phyloP scores from a whole-genome alignment of 257 asterid genomes.

The Lantana camara region DNA sequence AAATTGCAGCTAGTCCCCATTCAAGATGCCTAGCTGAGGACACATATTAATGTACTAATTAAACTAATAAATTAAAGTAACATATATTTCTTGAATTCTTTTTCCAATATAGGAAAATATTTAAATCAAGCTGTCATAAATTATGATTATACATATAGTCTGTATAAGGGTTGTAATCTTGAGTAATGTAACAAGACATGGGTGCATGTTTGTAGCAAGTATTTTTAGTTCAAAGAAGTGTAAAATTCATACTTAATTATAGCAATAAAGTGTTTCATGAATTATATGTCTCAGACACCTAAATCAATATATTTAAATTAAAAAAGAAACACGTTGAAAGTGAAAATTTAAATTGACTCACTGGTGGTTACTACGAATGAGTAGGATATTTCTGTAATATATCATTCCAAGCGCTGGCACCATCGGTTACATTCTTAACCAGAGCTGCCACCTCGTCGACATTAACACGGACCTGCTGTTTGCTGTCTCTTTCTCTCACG shows the following conservation, averaged over 20 bases:
- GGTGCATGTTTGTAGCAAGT: neutral
- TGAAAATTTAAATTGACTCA: neutral
- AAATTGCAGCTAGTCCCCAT: conserved; percentile 66
- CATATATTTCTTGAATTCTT: no score
- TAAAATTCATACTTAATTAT: no score
- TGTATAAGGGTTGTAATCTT: neutral
- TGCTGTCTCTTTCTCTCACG: conserved; percentile 58
- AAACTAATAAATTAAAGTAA: neutral
- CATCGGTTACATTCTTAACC: conserved; percentile 51
- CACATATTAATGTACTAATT: neutral
- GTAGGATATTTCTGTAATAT: conserved; percentile 44
- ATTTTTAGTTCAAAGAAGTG: neutral
- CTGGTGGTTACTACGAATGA: conserved; percentile 33
- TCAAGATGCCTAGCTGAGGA: conserved; percentile 48
- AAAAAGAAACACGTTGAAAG: neutral
- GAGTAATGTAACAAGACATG: neutral
- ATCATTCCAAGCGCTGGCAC: conserved; percentile 45
- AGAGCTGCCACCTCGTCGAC: conserved; percentile 55
- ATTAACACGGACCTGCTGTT: conserved; percentile 53
- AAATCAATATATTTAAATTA: no score
- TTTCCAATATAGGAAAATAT: no score
- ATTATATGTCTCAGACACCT: neutral
- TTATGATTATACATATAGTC: neutral
- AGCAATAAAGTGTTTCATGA: no score
- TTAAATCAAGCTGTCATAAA: neutral